phyloP scores from a whole-genome alignment of 495 filamentous ascomycete species.

The Durotheca rogersii region DNA sequence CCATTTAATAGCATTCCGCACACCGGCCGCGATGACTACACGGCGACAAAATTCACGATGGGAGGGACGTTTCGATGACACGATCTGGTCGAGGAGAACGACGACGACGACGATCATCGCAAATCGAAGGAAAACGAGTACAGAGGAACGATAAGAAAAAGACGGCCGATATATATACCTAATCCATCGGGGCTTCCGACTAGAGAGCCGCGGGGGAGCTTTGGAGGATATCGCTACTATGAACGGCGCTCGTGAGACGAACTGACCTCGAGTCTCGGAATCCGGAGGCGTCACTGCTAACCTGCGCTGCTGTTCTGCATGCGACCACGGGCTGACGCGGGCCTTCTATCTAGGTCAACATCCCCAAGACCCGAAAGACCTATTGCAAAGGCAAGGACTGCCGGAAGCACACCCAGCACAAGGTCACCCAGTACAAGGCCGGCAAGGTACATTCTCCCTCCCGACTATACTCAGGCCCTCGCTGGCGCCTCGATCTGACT shows the following conservation, averaged over 20 bases:
- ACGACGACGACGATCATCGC: too few species aligned
- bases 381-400: constrained; percentile 92
- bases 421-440: constrained; percentile 84
- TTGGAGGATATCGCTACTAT: neutral
- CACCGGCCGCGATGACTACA: too few species aligned
- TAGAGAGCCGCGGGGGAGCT: too few species aligned
- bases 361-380: constrained; percentile 79
- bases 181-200: too few species aligned
- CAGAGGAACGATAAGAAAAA: too few species aligned
- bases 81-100: too few species aligned
- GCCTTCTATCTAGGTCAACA: constrained; percentile 47
- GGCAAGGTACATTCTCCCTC: constrained; percentile 62
- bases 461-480: too few species aligned
- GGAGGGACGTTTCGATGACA: neutral
- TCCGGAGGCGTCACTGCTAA: constrained; percentile 1
- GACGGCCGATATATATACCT: too few species aligned
- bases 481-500: too few species aligned
- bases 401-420: constrained; percentile 81
- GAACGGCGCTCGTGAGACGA: neutral
- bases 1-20: neutral
- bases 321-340: constrained; percentile 57
- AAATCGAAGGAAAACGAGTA: too few species aligned
- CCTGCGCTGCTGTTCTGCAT: constrained; percentile 4
- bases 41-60: constrained; percentile 4
- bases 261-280: neutral